Conservation (phyloP, 2,329 filamentous ascomycete species). For the Nemania bipapillata region DNA sequence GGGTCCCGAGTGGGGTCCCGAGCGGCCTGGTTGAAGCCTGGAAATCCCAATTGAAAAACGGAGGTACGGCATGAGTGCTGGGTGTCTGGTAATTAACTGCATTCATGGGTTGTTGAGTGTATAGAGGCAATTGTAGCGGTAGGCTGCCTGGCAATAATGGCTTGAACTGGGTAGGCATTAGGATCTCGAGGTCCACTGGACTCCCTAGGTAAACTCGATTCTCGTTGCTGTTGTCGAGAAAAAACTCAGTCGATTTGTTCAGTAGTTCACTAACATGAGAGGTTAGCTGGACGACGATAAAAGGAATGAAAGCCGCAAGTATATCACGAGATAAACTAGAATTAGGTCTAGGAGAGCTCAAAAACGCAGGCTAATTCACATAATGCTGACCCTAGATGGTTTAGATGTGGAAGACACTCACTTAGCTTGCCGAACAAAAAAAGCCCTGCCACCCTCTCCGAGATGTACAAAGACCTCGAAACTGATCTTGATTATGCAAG, state of each 20-base stretch:
- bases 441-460: background rate
- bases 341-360: background rate
- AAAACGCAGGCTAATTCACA: background rate
- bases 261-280: background rate
- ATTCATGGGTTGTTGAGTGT: background rate
- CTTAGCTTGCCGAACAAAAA: background rate
- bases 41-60: too few species aligned
- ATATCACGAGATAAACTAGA: background rate
- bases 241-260: background rate
- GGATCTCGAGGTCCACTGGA: background rate
- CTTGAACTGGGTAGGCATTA: background rate
- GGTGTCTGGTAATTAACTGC: background rate
- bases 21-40: too few species aligned
- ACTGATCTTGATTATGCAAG: background rate
- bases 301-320: background rate
- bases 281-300: background rate
- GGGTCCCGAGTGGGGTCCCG: too few species aligned
- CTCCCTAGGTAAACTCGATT: background rate
- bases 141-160: background rate
- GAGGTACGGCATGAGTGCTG: background rate
- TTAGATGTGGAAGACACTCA: background rate
- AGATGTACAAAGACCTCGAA: background rate
- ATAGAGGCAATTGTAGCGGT: background rate
- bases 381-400: background rate
- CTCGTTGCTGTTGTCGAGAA: background rate